These are phyloP conservation scores for Choricystis sp. DNA, from an alignment of 139 green algal species.

Conservation along the genomic window DNA sequence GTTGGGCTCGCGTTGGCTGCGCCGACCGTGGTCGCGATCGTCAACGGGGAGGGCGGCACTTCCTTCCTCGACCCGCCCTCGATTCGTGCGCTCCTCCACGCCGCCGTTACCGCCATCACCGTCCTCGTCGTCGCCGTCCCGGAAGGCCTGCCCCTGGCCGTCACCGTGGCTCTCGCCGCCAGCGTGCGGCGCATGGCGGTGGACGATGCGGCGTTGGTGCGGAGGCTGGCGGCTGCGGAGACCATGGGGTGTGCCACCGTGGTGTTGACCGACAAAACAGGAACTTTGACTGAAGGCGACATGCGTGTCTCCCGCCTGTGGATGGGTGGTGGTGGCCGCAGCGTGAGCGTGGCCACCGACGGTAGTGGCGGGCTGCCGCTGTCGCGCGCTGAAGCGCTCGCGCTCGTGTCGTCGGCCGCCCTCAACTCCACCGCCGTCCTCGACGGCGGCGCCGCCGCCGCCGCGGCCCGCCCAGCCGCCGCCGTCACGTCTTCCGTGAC, in stretches of 20 bases:
- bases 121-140: slow-evolving; percentile 79
- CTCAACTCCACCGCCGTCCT: slow-evolving; percentile 56
- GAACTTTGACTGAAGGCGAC: slow-evolving; percentile 69
- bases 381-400: not conserved
- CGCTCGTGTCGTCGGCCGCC: slow-evolving; percentile 11
- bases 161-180: slow-evolving; percentile 74
- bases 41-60: slow-evolving; percentile 3
- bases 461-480: no score
- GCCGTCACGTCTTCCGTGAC: not conserved
- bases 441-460: not conserved
- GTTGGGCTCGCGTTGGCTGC: slow-evolving; percentile 12
- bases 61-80: slow-evolving; percentile 27
- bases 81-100: slow-evolving; percentile 28
- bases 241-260: slow-evolving; percentile 76
- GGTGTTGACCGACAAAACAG: slow-evolving; percentile 84
- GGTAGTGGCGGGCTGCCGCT: slow-evolving; percentile 5
- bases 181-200: slow-evolving; percentile 53
- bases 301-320: slow-evolving; percentile 52
- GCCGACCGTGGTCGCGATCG: slow-evolving; percentile 8
- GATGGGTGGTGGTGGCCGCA: slow-evolving; percentile 23
- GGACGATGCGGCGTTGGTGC: slow-evolving; percentile 46
- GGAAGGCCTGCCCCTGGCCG: slow-evolving; percentile 73
- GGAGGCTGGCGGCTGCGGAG: slow-evolving; percentile 67
- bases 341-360: not conserved
- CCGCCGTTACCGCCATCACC: slow-evolving; percentile 62